A percentile compares a stretch with the other conserved stretches of the same genome.
Conservation (phyloP, 208 protist species). For the Leishmania guyanensis region DNA sequence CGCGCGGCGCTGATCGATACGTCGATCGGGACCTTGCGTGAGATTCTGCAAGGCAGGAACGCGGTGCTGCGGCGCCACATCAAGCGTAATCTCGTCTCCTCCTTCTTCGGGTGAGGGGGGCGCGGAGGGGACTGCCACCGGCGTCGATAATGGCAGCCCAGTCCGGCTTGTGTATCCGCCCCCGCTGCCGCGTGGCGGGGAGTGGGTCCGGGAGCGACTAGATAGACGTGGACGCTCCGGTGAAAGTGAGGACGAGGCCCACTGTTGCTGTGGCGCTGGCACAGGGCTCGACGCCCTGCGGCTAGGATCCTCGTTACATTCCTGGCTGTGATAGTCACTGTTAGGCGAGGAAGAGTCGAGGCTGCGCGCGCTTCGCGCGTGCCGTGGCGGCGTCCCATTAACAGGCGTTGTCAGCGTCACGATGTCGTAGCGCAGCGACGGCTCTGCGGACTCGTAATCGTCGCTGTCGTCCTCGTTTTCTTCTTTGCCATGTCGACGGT, state of each 20-base stretch:
- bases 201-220: background rate
- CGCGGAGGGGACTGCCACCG: conserved; percentile 9
- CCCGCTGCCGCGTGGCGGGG: background rate
- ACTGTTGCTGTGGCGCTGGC: background rate
- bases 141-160: background rate
- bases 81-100: conserved; percentile 21
- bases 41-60: background rate
- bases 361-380: conserved; percentile 1
- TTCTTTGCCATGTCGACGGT: conserved; percentile 6
- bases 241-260: background rate
- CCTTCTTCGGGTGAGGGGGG: conserved; percentile 31
- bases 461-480: conserved; percentile 28
- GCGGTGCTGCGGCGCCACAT: conserved; percentile 9
- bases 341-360: background rate
- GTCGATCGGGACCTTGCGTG: background rate
- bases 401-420: background rate
- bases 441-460: conserved; percentile 37
- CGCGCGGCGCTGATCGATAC: background rate
- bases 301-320: background rate
- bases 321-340: background rate
- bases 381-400: background rate
- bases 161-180: background rate
- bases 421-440: conserved; percentile 35
- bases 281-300: background rate
- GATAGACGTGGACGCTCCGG: background rate